These are phyloP conservation scores for Caryocar brasiliense DNA, from an alignment of 441 rosid species.

Conservation along the genomic window DNA sequence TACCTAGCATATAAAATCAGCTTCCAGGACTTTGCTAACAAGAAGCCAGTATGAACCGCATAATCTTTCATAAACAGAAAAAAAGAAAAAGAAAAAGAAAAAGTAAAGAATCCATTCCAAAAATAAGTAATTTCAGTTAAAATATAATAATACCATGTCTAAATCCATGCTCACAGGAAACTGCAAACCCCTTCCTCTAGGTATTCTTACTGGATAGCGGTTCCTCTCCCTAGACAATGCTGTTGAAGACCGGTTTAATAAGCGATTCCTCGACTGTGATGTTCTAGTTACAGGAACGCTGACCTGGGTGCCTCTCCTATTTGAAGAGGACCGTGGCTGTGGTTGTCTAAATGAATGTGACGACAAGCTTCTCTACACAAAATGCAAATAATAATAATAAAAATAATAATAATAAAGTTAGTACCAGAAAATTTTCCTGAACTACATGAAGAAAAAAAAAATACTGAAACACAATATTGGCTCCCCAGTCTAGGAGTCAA, in stretches of 20 bases:
- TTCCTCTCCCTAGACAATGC: slow-evolving; percentile 13
- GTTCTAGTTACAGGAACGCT: slow-evolving; percentile 32
- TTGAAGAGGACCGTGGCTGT: slow-evolving; percentile 26
- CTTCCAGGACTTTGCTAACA: no score
- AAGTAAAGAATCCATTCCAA: no score
- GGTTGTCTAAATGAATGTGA: slow-evolving; percentile 30
- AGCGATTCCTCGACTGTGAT: slow-evolving; percentile 38
- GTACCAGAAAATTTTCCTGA: background rate
- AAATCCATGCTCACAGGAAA: slow-evolving; percentile 61
- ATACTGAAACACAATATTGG: no score
- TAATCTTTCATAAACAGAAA: no score
- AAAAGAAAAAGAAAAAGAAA: no score
- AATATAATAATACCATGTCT: slow-evolving; percentile 76
- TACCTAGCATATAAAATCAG: no score
- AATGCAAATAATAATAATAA: slow-evolving; percentile 1
- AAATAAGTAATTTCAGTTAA: no score
- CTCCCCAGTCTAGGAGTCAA: no score
- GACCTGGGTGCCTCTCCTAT: slow-evolving; percentile 39
- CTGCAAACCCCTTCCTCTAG: slow-evolving; percentile 29
- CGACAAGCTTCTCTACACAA: slow-evolving; percentile 32
- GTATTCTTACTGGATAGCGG: slow-evolving; percentile 16
- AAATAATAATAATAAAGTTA: no score
- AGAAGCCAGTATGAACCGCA: no score
- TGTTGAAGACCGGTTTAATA: slow-evolving; percentile 27
- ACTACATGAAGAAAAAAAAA: background rate